phyloP scores from a whole-genome alignment of 768 basidiomycete species.

The Rhodotorula sphaerocarpa region DNA sequence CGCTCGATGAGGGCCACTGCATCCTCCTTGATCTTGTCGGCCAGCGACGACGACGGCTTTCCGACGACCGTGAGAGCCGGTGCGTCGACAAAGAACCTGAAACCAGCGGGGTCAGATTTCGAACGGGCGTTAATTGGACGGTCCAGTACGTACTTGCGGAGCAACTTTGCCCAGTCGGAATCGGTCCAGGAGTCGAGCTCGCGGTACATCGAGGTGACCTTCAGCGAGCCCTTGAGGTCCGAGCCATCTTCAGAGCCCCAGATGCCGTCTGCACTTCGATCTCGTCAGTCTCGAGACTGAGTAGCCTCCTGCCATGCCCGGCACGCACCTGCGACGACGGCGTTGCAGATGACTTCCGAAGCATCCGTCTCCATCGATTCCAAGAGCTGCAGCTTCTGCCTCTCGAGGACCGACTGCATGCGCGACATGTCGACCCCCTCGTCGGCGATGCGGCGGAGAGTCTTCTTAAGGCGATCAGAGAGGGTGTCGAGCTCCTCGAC shows the following conservation, averaged over 20 bases:
- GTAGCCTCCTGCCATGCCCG: too few species aligned
- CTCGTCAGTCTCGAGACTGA: slow-evolving; percentile 39
- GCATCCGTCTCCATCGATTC: slow-evolving; percentile 75
- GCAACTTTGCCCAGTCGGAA: slow-evolving; percentile 65
- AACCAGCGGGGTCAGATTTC: background rate
- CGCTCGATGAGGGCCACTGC: slow-evolving; percentile 68
- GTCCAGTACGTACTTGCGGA: slow-evolving; percentile 55
- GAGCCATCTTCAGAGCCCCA: slow-evolving; percentile 78
- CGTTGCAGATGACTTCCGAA: slow-evolving; percentile 66
- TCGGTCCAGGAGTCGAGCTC: slow-evolving; percentile 62
- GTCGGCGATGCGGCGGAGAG: slow-evolving; percentile 59
- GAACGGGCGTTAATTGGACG: background rate
- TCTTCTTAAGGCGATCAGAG: slow-evolving; percentile 57
- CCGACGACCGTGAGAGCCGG: slow-evolving; percentile 70
- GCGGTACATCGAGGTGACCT: slow-evolving; percentile 67
- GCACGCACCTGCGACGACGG: slow-evolving; percentile 52
- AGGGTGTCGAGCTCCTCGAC: slow-evolving; percentile 67
- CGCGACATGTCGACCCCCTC: slow-evolving; percentile 83
- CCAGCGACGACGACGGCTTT: slow-evolving; percentile 76
- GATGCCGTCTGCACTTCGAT: slow-evolving; percentile 53
- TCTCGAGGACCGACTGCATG: slow-evolving; percentile 73
- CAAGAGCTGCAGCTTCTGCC: slow-evolving; percentile 74
- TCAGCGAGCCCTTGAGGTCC: slow-evolving; percentile 62
- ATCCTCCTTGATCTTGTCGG: slow-evolving; percentile 66
- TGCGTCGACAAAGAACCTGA: slow-evolving; percentile 69